A percentile compares a stretch with the other conserved stretches of the same genome.
Conservation (phyloP, 108 stramenopile species). For the Conticribra guillardii region DNA sequence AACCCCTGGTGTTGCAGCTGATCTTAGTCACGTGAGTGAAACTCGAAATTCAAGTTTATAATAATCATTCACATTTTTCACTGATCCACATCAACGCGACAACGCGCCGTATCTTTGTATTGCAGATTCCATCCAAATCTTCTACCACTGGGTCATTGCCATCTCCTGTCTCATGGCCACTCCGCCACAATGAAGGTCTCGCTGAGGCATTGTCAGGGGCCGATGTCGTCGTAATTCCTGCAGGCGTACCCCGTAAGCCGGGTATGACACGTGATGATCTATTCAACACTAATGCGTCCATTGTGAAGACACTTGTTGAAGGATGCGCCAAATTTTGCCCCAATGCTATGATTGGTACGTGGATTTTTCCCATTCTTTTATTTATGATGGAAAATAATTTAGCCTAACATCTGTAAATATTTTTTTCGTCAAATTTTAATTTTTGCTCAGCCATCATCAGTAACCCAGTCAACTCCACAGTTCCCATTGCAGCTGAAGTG, state of each 20-base stretch:
- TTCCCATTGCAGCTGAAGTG: constrained; percentile 99
- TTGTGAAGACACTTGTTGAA: constrained; percentile 96
- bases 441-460: constrained; percentile 98
- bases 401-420: too few relatives aligned
- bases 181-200: constrained; percentile 65
- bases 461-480: constrained; percentile 99
- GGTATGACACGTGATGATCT: constrained; percentile 98
- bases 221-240: constrained; percentile 98
- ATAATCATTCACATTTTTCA: too few relatives aligned
- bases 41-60: too few relatives aligned
- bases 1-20: constrained; percentile 98
- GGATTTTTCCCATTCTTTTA: not conserved
- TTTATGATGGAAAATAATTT: not conserved
- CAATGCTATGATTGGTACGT: constrained; percentile 83
- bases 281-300: constrained; percentile 95
- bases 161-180: constrained; percentile 76
- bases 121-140: constrained; percentile 54
- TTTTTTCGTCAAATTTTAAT: too few relatives aligned
- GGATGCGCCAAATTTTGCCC: constrained; percentile 95
- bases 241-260: constrained; percentile 98
- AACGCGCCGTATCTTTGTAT: too few relatives aligned
- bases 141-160: constrained; percentile 73
- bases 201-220: constrained; percentile 80
- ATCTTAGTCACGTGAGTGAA: constrained; percentile 76
- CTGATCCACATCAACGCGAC: too few relatives aligned